A percentile compares a stretch with the other conserved stretches of the same genome.
Conservation (phyloP, 768 basidiomycete genomes). For the Russula ochroleuca region DNA sequence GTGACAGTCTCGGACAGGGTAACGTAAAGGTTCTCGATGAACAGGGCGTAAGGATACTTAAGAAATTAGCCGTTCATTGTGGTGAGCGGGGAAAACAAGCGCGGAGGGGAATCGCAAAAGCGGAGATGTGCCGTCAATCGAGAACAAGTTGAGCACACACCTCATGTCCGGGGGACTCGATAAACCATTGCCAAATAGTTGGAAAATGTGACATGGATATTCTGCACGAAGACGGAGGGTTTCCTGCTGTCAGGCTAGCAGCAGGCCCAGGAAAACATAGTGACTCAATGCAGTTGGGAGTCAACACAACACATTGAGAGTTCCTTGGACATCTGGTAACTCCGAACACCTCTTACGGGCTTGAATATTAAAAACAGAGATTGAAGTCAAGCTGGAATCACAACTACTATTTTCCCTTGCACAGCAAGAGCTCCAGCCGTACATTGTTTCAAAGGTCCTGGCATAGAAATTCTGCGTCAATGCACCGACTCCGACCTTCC, state of each 20-base stretch:
- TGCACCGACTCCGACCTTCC: too few relatives aligned
- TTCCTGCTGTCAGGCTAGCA: not conserved
- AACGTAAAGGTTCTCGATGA: constrained; percentile 3
- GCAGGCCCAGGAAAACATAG: too few relatives aligned
- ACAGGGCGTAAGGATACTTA: constrained; percentile 26
- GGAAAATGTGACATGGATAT: not conserved
- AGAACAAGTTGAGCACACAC: constrained; percentile 27
- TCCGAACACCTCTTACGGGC: not conserved
- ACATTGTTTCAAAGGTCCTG: too few relatives aligned
- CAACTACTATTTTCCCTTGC: too few relatives aligned
- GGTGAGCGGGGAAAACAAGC: constrained; percentile 35
- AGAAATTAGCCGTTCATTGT: constrained; percentile 44
- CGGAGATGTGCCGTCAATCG: constrained; percentile 30
- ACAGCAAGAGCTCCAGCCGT: too few relatives aligned
- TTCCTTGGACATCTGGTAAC: not conserved
- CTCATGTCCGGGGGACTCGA: not conserved
- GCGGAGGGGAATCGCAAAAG: constrained; percentile 46
- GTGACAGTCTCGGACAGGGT: constrained; percentile 26
- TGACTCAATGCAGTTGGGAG: too few relatives aligned
- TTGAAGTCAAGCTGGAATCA: too few relatives aligned
- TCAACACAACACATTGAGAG: too few relatives aligned
- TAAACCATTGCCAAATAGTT: not conserved
- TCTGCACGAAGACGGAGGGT: not conserved
- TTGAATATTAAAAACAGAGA: not conserved
- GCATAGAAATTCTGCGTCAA: too few relatives aligned